Evolutionary conservation across 1,139 yeast genomes (phyloP), one percentile per base, ranked within the genome.

Genomic region (Suhomyces yuchorum): DNA sequence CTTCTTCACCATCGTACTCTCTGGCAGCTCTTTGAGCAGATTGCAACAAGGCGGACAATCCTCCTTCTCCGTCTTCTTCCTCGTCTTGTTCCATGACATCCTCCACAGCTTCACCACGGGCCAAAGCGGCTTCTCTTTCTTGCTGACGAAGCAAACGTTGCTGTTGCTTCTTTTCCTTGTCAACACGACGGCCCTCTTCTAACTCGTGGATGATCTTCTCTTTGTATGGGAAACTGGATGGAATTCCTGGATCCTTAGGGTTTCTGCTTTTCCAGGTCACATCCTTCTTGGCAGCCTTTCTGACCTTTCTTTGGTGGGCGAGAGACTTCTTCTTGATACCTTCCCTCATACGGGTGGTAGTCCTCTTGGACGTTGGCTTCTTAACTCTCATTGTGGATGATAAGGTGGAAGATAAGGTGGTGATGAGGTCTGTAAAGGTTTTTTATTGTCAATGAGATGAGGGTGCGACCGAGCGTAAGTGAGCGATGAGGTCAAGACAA

Each of bases 301-400:
- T 81, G 65, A 87, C 87, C 67, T 93, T 93, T 69, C 96, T 83
- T 58, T 86, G 80, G 60, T 92, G 95, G 20, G 98, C 97, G 40
- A 93, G 81, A 3, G 96, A 92, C 73, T 93, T 93, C 82, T 91
- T 93, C 75, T 90, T 87, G 65, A 93, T 90, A 57, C 98, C 98
- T 69, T 91, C 96, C 66, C 92, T 82, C 87, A 92, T 84, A 67
- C 95, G 90, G 65, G 98, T 92, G 66, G 93, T 81, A 47, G 83
- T 78, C 72, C 97, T 82, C 72, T 92, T 92, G 56, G 92, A 85
- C 34, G 87, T 83, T 44, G 92, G 91, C 73, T 87, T 81, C 71
- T 71, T 74, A 46, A 73, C 79, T 71, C 78, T 74, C 80, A 75
- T 75, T 26, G 35, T 44, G 46, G 22, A 14, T n/a, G n/a, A 24